These are phyloP conservation scores for Pyricularia pennisetigena DNA, from an alignment of 2,329 filamentous ascomycete genomes.

Conservation along the genomic window DNA sequence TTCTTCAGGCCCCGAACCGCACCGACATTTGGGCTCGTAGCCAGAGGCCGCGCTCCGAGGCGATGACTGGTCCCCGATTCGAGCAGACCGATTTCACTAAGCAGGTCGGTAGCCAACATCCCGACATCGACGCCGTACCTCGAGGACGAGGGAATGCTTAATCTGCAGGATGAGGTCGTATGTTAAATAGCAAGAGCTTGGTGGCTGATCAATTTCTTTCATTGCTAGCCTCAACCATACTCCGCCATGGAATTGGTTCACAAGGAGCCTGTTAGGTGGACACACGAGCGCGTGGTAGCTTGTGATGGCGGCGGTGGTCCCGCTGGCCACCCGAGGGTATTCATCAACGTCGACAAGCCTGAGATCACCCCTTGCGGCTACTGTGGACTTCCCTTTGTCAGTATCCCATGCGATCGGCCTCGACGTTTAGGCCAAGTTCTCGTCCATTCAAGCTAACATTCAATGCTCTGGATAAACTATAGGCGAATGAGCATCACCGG, in stretches of 20 bases:
- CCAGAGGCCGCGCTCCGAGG: conserved; percentile 70
- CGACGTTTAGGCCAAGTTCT: background rate
- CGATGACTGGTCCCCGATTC: conserved; percentile 90
- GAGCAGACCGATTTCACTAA: conserved; percentile 91
- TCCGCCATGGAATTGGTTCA: conserved; percentile 95
- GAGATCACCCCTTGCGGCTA: conserved; percentile 83
- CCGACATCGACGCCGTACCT: background rate
- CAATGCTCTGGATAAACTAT: background rate
- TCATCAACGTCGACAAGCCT: conserved; percentile 97
- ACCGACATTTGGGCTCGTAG: conserved; percentile 71
- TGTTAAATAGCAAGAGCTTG: background rate
- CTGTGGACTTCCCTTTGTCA: conserved; percentile 86
- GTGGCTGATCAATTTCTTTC: background rate
- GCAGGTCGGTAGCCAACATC: conserved; percentile 56
- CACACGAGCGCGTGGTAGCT: conserved; percentile 66
- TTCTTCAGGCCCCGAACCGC: conserved; percentile 80
- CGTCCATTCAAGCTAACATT: background rate
- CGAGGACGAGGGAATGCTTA: background rate
- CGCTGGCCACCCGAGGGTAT: conserved; percentile 83
- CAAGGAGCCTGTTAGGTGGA: conserved; percentile 90
- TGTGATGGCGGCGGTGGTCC: conserved; percentile 92
- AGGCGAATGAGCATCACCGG: conserved; percentile 89
- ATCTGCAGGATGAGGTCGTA: background rate
- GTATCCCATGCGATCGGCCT: conserved; percentile 23
- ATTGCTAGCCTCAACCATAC: conserved; percentile 66